Evolutionary conservation across 139 green algal genomes (phyloP), one percentile per base, ranked within the genome.

Genomic region (Spirogloea muscicola): DNA sequence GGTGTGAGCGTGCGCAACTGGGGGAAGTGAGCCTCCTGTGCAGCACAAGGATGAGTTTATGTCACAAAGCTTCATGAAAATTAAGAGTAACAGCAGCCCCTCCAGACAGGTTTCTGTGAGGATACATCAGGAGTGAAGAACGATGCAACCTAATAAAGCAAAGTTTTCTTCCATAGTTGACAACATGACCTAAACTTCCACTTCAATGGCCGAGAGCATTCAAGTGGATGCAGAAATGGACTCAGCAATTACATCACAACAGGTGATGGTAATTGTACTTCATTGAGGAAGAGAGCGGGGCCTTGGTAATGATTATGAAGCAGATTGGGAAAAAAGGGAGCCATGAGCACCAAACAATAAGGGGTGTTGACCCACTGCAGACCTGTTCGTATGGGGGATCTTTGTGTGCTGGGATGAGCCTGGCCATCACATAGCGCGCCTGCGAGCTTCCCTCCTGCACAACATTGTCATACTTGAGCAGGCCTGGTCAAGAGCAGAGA

Each of bases 301-400:
- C 27, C 16, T 27, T n/a, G 49, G 49, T 60, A 29, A 25, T n/a
- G 48, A 58, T 58, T 25, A 25, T 58, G 48, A 58, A 25, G 27
- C 5, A 2, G 3, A 58, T 10, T 60, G 49, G 18, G 49, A 29
- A 27, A 29, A 16, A 21, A 7, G 16, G 18, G 7, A 60, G 16
- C 27, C 31, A 29, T 7, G 16, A 29, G 34, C 68, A 16, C 68
- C n/a, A n/a, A n/a, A n/a, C n/a, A n/a, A n/a, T n/a, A n/a, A n/a
- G n/a, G n/a, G n/a, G n/a, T n/a, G n/a, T n/a, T n/a, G n/a, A n/a
- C n/a, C n/a, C n/a, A n/a, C n/a, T n/a, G n/a, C n/a, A n/a, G n/a
- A 76, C 60, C 69, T 87, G 84, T 21, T 84, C 84, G 10, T 63
- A 37, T 0, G 37, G 33, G n/a, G 64, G 38, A 62, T 88, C 82